Evolutionary conservation across 257 asterid species (phyloP).

Genomic region (Nicotiana knightiana): DNA sequence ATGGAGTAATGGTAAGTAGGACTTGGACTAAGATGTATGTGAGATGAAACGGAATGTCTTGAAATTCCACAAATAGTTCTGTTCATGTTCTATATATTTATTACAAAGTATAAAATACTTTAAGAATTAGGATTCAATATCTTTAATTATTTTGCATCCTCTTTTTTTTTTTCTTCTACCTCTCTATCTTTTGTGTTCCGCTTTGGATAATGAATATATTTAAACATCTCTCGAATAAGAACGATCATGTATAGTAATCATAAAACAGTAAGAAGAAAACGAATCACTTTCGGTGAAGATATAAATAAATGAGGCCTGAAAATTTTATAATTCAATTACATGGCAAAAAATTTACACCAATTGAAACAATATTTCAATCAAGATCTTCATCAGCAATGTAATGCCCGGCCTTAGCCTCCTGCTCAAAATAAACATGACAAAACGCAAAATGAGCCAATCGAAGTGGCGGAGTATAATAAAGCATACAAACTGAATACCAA

Average conservation of each 20-base stretch:
- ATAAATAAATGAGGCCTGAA: not conserved
- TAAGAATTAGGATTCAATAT: too few relatives aligned
- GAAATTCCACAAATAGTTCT: not conserved
- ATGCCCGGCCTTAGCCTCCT: not conserved
- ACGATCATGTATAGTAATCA: not conserved
- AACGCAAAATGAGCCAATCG: not conserved
- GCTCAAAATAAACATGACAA: not conserved
- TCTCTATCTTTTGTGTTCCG: not conserved
- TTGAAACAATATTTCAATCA: not conserved
- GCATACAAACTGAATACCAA: not conserved
- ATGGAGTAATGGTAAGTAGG: not conserved
- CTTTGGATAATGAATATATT: not conserved
- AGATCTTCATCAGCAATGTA: constrained; percentile 1
- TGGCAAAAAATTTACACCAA: not conserved
- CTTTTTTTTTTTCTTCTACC: not conserved
- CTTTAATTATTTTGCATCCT: too few relatives aligned
- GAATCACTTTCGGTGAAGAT: not conserved
- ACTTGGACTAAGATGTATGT: not conserved
- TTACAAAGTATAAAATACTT: not conserved
- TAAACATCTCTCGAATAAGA: not conserved
- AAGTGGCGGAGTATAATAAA: not conserved
- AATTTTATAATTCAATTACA: not conserved
- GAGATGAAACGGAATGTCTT: not conserved
- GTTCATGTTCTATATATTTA: not conserved
- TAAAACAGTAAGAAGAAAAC: not conserved